Evolutionary conservation across 768 basidiomycete genomes (phyloP), one percentile per base, ranked within the genome.

Genomic region (Lactarius pseudohatsudake): DNA sequence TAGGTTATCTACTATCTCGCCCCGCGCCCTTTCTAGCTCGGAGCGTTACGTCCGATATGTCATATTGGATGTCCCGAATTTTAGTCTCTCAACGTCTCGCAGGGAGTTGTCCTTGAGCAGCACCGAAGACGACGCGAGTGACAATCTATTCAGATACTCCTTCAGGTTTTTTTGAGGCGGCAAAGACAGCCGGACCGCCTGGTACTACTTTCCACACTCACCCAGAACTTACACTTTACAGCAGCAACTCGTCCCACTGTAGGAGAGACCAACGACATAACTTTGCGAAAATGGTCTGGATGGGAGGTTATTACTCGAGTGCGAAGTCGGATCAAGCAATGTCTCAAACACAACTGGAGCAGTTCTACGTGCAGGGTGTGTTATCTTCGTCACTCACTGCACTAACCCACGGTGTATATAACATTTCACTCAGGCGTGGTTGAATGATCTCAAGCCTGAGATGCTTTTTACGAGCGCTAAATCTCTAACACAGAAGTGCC

Each of bases 21-120:
- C 84, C 96, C 62, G 85, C 94, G 86, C 91, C 63, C 87, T 96
- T 60, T 82, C 85, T 72, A 86, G 86, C 70, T 96, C 94, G 15
- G 94, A 96, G 78, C 85, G 87, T 70, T 87, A 90, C 75, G 78
- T 88, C 55, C 85, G 90, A 65, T 77, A 82, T 22, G 80, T 89
- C 50, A 87, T 87, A 77, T 71, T 81, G 1, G 77, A 82, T 66
- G 86, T 87, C 72, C 88, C 90, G 0, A 91, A 91, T 69, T 88
- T n/a, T 78, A 76, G 3, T 77, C 84, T 5, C 80, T 85, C 2
- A 80, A 79, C 62, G 84, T 80, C 59, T 79, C 92, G 36, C 92
- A 94, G 73, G 76, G 81, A 1, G 82, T 90, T 22, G 74, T 94
- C 16, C 80, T 86, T 41, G 81, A 86, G 69, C 90, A 85, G 69